A percentile compares a stretch with the other conserved stretches of the same genome.
phyloP scores from a whole-genome alignment of 2,329 filamentous ascomycete genomes.

The Alternaria brassicicola region DNA sequence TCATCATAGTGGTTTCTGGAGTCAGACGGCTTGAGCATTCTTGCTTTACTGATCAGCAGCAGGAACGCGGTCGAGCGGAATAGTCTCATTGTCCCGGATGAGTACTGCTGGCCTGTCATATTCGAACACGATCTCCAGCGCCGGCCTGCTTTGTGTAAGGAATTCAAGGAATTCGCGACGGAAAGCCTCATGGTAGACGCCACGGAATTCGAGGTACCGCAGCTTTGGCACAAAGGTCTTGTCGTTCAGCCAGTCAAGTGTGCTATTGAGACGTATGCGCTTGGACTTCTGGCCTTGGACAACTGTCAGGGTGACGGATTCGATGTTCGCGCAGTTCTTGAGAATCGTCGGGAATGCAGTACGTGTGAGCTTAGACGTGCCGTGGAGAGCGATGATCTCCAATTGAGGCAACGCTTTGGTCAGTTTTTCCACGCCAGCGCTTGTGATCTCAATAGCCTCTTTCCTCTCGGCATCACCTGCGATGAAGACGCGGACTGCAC shows the following conservation, averaged over 20 bases:
- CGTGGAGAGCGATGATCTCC: background rate
- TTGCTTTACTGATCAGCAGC: background rate
- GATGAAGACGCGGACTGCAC: slow-evolving; percentile 1
- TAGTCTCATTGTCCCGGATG: background rate
- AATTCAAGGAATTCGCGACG: slow-evolving; percentile 8
- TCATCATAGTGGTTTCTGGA: background rate
- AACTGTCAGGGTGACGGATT: slow-evolving; percentile 2
- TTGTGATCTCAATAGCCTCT: slow-evolving; percentile 2
- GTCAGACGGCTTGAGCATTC: background rate
- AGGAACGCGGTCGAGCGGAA: background rate
- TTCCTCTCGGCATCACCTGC: background rate
- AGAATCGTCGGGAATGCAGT: slow-evolving; percentile 3
- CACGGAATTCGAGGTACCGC: slow-evolving; percentile 6
- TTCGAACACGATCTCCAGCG: slow-evolving; percentile 3
- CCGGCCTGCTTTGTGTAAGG: slow-evolving; percentile 2
- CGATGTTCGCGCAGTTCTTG: slow-evolving; percentile 2
- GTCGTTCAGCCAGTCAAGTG: slow-evolving; percentile 2
- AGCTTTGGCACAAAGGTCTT: slow-evolving; percentile 1
- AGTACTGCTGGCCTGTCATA: background rate
- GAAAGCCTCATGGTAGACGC: background rate
- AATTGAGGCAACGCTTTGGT: background rate
- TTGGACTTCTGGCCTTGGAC: slow-evolving; percentile 3
- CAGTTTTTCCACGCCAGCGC: background rate
- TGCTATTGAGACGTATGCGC: slow-evolving; percentile 1
- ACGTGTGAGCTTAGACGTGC: background rate